phyloP scores from a whole-genome alignment of 371 early-diverging fungal species.

The Apophysomyces variabilis region DNA sequence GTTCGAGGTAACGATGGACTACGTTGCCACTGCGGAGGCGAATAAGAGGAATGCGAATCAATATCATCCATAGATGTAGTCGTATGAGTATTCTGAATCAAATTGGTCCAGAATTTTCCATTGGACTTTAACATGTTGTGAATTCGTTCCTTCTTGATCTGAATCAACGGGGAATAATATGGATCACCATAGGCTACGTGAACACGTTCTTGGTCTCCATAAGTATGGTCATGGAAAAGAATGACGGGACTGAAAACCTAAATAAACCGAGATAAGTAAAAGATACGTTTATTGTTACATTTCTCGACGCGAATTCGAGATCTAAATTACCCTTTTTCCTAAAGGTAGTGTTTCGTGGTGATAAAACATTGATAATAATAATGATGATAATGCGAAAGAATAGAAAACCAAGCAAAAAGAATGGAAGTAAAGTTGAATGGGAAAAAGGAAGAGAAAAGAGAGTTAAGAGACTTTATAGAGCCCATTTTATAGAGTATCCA shows the following conservation, averaged over 20 bases:
- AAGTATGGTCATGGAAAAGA: constrained; percentile 5
- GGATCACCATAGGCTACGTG: constrained; percentile 23
- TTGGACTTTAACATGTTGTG: constrained; percentile 26
- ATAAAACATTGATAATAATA: neutral
- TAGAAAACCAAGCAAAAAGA: neutral
- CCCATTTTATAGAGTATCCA: neutral
- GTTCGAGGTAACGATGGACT: constrained; percentile 21
- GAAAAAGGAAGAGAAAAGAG: neutral
- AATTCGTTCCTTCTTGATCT: constrained; percentile 24
- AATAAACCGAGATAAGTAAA: neutral
- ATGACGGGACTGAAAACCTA: constrained; percentile 7
- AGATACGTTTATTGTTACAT: neutral
- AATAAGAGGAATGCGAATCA: constrained; percentile 10
- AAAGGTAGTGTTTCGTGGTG: neutral
- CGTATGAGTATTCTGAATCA: constrained; percentile 18
- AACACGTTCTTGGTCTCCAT: constrained; percentile 2
- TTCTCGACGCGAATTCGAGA: neutral
- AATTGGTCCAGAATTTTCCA: constrained; percentile 29
- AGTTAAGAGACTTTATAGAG: neutral
- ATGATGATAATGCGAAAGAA: constrained; percentile 10
- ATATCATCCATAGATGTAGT: neutral
- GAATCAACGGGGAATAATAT: constrained; percentile 25
- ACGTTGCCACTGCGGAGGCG: constrained; percentile 7
- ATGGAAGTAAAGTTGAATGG: neutral
- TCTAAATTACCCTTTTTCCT: neutral